Base-by-base conservation (phyloP, 179 eudicot genomes). In the Silene noctiflora region DNA sequence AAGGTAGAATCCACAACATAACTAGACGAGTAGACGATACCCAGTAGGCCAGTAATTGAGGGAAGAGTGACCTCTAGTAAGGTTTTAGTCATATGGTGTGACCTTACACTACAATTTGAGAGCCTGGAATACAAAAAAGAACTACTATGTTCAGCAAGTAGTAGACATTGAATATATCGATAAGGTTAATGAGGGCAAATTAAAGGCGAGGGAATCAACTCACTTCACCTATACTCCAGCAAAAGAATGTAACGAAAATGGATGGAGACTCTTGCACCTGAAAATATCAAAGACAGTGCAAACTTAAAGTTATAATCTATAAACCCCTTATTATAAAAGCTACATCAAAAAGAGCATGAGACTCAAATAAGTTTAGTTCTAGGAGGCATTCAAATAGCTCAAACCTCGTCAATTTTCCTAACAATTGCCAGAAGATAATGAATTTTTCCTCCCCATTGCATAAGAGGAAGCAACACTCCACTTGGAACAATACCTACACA, bases 401-500 rank as follows among this genome's bases (percentile, higher is more conserved):
- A 9, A 77, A 92, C 98, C 98, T 90, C 91, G 21, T 75, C 33
- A 75, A 90, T 79, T 24, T 68, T 82, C 59, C 85, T 79, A 74
- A 87, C 96, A 76, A 92, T 81, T 29, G 91, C 96, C 39, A 90
- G 48, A 72, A 90, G 82, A 68, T 85, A 86, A 76, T 92, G 97
- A 74, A 77, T 82, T 83, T 93, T 84, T 79, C 97, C 97, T 77
- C 93, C 91, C 96, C 96, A 94, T 81, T 94, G 98, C 94, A 94
- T 87, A 27, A 94, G 83, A 70, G 96, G 94, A 74, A 90, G 78
- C 86, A 92, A 76, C 72, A 86, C 84, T 80, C 98, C 98, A 82
- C 90, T 90, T 1, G 97, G 97, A 71, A 94, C 97, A 86, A 94
- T 83, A 73, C 97, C 98, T 93, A 53, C 72, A 82, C 22, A 63